These are phyloP conservation scores for Penicillium cataractarum DNA, from an alignment of 495 filamentous ascomycete genomes.

Conservation along the genomic window DNA sequence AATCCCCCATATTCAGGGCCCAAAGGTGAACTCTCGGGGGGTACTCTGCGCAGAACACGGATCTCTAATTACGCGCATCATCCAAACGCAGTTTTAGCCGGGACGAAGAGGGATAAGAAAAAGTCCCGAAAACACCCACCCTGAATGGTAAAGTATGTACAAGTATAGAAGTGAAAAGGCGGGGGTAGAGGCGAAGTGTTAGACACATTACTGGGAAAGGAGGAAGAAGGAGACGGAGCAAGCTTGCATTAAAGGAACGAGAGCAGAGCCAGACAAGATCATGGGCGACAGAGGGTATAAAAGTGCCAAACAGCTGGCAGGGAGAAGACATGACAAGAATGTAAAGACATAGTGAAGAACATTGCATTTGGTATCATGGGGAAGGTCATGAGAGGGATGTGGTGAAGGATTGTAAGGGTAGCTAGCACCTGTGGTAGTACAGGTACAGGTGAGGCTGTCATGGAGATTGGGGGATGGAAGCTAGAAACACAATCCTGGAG, in stretches of 20 bases:
- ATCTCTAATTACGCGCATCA: not conserved
- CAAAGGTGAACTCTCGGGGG: not conserved
- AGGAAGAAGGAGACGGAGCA: not conserved
- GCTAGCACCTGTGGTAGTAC: not conserved
- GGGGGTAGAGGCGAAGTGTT: not conserved
- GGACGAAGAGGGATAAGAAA: not conserved
- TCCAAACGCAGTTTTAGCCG: not conserved
- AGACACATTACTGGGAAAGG: not conserved
- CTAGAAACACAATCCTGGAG: not conserved
- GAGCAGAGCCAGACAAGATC: conserved; percentile 5
- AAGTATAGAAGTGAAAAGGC: not conserved
- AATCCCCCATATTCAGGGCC: not conserved
- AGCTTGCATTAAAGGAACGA: not conserved
- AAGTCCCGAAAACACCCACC: not conserved
- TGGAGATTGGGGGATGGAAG: not conserved
- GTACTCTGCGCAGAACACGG: not conserved
- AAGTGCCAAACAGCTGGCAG: conserved; percentile 7
- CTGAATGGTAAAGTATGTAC: not conserved
- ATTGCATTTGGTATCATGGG: conserved; percentile 27
- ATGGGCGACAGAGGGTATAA: conserved; percentile 23
- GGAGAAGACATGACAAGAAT: conserved; percentile 9
- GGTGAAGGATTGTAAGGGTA: not conserved
- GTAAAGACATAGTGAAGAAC: conserved; percentile 11
- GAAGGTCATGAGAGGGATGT: conserved; percentile 6
- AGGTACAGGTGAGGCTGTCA: not conserved